Percentiles rank a stretch among this genome's conserved stretches.
Evolutionary conservation across 208 protist genomes (phyloP).

Genomic region (Leptomonas pyrrhocoris): DNA sequence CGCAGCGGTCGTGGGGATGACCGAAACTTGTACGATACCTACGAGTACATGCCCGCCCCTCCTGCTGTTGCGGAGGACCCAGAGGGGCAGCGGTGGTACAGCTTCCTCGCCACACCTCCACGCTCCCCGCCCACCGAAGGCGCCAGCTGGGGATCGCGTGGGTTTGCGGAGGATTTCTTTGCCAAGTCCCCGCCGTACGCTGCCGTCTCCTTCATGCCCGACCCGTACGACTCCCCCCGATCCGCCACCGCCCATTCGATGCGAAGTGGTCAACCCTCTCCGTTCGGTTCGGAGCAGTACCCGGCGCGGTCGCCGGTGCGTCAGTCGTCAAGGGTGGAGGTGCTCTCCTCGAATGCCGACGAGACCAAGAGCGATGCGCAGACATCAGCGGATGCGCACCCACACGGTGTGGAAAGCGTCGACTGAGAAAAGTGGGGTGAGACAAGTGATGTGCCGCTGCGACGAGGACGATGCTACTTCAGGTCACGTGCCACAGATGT

Average conservation of each 20-base stretch:
- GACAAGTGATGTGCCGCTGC: no score
- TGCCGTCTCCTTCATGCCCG: not conserved
- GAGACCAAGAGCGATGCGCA: not conserved
- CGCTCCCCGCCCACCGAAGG: slow-evolving; percentile 6
- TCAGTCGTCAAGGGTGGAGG: slow-evolving; percentile 37
- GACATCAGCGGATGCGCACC: not conserved
- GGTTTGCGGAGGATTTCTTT: not conserved
- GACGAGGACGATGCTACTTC: not conserved
- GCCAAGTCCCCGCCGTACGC: slow-evolving; percentile 3
- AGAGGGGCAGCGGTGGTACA: slow-evolving; percentile 11
- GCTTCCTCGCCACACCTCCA: slow-evolving; percentile 6
- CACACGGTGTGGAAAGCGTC: slow-evolving; percentile 18
- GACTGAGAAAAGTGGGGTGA: no score
- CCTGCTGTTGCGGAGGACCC: not conserved
- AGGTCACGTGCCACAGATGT: no score
- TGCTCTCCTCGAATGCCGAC: slow-evolving; percentile 25
- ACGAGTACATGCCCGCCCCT: slow-evolving; percentile 10
- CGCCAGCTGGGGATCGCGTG: not conserved
- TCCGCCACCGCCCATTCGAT: not conserved
- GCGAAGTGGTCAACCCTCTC: not conserved
- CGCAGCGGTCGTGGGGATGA: not conserved
- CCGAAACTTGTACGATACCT: not conserved
- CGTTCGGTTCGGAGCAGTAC: slow-evolving; percentile 14
- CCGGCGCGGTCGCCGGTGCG: slow-evolving; percentile 8
- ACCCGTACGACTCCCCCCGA: slow-evolving; percentile 2